Evolutionary conservation across 208 protist genomes (phyloP).

Genomic region (Wallacemonas sp.): DNA sequence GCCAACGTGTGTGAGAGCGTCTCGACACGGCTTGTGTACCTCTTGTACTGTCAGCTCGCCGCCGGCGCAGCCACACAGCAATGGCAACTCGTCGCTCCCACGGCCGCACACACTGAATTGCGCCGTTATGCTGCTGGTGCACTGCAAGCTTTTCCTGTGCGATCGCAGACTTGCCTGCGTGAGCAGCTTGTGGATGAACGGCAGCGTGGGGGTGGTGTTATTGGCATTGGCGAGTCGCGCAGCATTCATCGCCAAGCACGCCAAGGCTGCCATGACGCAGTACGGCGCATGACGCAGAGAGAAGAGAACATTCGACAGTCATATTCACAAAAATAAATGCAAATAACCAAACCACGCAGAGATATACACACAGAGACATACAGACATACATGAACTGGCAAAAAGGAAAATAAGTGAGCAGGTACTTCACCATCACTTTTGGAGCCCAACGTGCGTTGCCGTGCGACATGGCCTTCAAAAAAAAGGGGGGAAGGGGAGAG

Average conservation of each 20-base stretch:
- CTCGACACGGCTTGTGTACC: conserved; percentile 44
- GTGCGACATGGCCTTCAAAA: too few species aligned
- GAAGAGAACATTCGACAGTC: conserved; percentile 82
- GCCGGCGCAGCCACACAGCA: neutral
- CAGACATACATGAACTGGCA: too few species aligned
- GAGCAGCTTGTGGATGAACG: neutral
- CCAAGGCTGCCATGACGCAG: conserved; percentile 51
- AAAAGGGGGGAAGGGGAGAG: too few species aligned
- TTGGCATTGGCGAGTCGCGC: neutral
- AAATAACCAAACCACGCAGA: neutral
- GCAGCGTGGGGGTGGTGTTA: neutral
- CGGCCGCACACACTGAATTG: neutral
- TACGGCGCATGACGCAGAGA: conserved; percentile 59
- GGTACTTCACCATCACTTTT: too few species aligned
- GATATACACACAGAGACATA: conserved; percentile 3
- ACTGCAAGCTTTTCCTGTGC: neutral
- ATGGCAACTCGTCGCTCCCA: conserved; percentile 1
- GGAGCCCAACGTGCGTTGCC: too few species aligned
- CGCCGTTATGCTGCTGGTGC: neutral
- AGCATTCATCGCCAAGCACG: conserved; percentile 51
- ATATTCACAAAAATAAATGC: conserved; percentile 27
- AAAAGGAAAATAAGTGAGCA: too few species aligned
- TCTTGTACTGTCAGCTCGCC: conserved; percentile 7
- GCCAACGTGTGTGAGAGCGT: conserved; percentile 39
- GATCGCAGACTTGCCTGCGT: neutral